These are phyloP conservation scores for Coleophoma crateriformis DNA, from an alignment of 2,329 filamentous ascomycete genomes.

Conservation along the genomic window DNA sequence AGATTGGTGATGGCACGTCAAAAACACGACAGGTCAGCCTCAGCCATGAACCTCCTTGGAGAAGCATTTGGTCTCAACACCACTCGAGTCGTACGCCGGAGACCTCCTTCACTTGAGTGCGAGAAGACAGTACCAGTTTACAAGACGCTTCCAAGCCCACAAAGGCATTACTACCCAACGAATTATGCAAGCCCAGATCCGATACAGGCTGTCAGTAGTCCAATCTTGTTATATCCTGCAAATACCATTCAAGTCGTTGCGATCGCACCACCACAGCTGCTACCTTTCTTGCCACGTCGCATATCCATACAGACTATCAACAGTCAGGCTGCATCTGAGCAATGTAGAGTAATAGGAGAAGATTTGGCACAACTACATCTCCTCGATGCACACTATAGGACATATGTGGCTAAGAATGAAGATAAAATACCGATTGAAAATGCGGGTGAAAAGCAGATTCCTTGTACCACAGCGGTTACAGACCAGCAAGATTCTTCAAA, in stretches of 20 bases:
- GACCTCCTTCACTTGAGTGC: too few relatives aligned
- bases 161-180: background rate
- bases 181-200: background rate
- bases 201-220: too few relatives aligned
- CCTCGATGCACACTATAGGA: too few relatives aligned
- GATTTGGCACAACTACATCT: too few relatives aligned
- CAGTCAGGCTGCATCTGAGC: too few relatives aligned
- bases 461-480: too few relatives aligned
- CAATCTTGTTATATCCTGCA: too few relatives aligned
- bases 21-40: conserved; percentile 11
- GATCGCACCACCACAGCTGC: too few relatives aligned
- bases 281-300: too few relatives aligned
- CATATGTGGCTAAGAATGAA: background rate
- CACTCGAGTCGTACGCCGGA: conserved; percentile 4
- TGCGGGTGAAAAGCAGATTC: background rate
- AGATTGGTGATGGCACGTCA: conserved; percentile 21
- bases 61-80: conserved; percentile 12
- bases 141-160: background rate
- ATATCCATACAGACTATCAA: too few relatives aligned
- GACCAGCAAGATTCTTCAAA: conserved; percentile 6
- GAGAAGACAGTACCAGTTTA: background rate
- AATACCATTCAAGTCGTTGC: too few relatives aligned
- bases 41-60: conserved; percentile 13
- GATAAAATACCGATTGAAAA: background rate
- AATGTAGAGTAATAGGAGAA: too few relatives aligned